A percentile compares a stretch with the other conserved stretches of the same genome.
Conservation (phyloP, 176 grass and related monocot species). For the Dendrocalamus sinicus region DNA sequence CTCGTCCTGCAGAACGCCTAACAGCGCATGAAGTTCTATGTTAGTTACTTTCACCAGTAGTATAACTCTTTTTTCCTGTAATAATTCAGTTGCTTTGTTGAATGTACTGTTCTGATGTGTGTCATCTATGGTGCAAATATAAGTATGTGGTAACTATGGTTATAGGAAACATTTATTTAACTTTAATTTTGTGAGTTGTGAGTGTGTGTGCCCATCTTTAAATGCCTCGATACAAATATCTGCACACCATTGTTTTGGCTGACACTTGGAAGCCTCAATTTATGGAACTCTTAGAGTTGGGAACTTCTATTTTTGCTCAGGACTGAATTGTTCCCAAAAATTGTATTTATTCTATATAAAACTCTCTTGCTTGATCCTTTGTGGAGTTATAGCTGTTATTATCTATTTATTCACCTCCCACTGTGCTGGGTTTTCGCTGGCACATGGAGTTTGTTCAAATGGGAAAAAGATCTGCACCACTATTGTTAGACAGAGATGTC, state of each 20-base stretch:
- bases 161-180: neutral
- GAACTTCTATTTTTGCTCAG: neutral
- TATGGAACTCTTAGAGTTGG: neutral
- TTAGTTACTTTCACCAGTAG: slow-evolving; percentile 52
- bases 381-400: neutral
- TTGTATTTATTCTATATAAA: neutral
- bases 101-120: slow-evolving; percentile 7
- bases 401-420: slow-evolving; percentile 1
- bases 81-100: slow-evolving; percentile 13
- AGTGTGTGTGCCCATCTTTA: neutral
- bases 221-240: slow-evolving; percentile 7
- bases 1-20: slow-evolving; percentile 47
- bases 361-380: neutral
- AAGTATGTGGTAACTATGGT: neutral
- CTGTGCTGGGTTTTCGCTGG: neutral
- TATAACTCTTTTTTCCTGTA: neutral
- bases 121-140: neutral
- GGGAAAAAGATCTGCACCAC: neutral
- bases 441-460: neutral
- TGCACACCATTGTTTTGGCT: neutral
- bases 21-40: slow-evolving; percentile 66
- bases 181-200: neutral
- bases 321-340: neutral
- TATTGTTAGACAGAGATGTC: neutral
- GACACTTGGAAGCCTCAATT: neutral